These are phyloP conservation scores for Arthrocladium fulminans DNA, from an alignment of 2,329 filamentous ascomycete genomes.

Conservation along the genomic window DNA sequence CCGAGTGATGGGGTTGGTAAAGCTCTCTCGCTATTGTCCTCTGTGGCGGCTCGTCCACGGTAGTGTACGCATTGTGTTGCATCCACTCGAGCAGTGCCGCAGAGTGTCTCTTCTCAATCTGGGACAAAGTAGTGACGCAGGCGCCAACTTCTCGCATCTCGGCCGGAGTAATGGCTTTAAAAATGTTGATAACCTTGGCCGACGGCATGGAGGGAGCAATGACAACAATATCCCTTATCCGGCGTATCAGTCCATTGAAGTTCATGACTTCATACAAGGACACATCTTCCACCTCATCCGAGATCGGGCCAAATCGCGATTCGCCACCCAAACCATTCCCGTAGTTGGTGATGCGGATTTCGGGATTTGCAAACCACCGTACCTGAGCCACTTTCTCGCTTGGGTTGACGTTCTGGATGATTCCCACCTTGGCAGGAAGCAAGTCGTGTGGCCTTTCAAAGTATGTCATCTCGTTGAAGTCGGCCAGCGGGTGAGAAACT, in stretches of 20 bases:
- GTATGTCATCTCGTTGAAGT: slow-evolving; percentile 23
- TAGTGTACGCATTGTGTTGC: slow-evolving; percentile 5
- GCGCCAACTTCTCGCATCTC: slow-evolving; percentile 4
- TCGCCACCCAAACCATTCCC: slow-evolving; percentile 33
- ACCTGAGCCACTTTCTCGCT: slow-evolving; percentile 49
- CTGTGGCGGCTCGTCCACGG: background rate
- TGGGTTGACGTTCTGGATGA: slow-evolving; percentile 49
- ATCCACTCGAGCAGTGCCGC: slow-evolving; percentile 3
- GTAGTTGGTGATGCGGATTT: slow-evolving; percentile 29
- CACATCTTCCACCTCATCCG: slow-evolving; percentile 40
- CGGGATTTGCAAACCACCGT: slow-evolving; percentile 42
- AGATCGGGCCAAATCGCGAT: slow-evolving; percentile 36
- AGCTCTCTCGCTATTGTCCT: background rate
- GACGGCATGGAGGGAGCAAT: slow-evolving; percentile 27
- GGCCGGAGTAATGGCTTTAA: background rate
- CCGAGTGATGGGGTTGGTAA: background rate
- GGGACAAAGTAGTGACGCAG: slow-evolving; percentile 1
- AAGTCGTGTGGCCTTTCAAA: slow-evolving; percentile 24
- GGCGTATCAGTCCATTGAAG: slow-evolving; percentile 40
- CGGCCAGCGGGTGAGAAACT: slow-evolving; percentile 1
- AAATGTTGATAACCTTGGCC: background rate
- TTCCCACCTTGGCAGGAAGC: slow-evolving; percentile 43
- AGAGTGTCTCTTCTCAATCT: background rate
- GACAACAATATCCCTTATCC: slow-evolving; percentile 46
- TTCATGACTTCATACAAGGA: slow-evolving; percentile 51